A percentile compares a stretch with the other conserved stretches of the same genome.
Conservation (phyloP, 2,329 filamentous ascomycete species). For the Elsinoe fawcettii region DNA sequence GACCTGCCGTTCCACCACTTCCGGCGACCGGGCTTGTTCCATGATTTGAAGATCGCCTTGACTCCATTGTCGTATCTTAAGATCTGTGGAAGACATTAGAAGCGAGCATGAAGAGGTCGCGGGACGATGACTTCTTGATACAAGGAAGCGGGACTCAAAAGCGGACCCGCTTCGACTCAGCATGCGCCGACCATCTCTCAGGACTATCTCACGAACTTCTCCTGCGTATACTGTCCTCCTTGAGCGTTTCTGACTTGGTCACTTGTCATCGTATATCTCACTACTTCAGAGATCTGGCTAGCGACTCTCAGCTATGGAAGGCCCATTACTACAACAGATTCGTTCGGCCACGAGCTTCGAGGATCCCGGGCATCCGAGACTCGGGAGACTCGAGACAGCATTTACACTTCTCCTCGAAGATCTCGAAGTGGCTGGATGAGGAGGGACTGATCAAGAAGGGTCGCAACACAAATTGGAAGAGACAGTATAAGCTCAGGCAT, state of each 20-base stretch:
- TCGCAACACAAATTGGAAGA: conserved; percentile 67
- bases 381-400: conserved; percentile 28
- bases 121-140: conserved; percentile 28
- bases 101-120: conserved; percentile 31
- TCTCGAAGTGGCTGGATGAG: conserved; percentile 56
- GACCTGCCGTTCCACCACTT: too few relatives aligned
- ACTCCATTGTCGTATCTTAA: too few relatives aligned
- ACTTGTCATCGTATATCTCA: conserved; percentile 62
- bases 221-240: conserved; percentile 70
- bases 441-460: conserved; percentile 47
- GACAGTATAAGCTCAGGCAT: conserved; percentile 76
- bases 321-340: conserved; percentile 79
- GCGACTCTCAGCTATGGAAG: conserved; percentile 87
- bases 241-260: conserved; percentile 63
- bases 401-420: conserved; percentile 46
- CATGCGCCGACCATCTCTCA: conserved; percentile 55
- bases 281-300: conserved; percentile 63
- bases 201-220: conserved; percentile 79
- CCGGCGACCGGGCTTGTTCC: too few relatives aligned
- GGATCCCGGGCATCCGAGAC: conserved; percentile 60
- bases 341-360: conserved; percentile 69
- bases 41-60: too few relatives aligned
- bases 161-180: conserved; percentile 31
- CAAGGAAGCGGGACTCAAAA: conserved; percentile 32
- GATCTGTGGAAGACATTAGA: too few relatives aligned